Evolutionary conservation across 345 rosid species (phyloP), one percentile per base, ranked within the genome.

Genomic region (Arabis alpina): DNA sequence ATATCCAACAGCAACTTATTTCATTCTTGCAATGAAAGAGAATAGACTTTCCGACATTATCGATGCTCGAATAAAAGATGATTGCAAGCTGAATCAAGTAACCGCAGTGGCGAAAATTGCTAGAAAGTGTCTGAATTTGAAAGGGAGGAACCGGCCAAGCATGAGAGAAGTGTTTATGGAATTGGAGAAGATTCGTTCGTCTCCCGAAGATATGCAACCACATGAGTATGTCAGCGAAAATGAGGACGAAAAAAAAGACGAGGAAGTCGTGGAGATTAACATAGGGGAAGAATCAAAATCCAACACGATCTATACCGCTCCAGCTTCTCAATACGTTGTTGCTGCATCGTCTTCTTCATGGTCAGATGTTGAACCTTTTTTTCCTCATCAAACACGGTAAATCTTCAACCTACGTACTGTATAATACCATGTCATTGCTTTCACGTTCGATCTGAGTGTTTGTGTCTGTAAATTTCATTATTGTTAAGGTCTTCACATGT

Each of bases 1-100:
- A n/a, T n/a, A n/a, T n/a, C n/a, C n/a, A n/a, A n/a, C n/a, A 28
- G 30, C 68, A 63, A 47, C 68, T 32, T 48, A 63, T 32, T 63
- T 63, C 43, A 63, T 16, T 32, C 0, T 0, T 0, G 32, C 12
- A 11, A 16, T 63, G 68, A 63, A 63, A 63, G 68, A 63, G 23
- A 47, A 63, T 15, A 63, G 34, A 34, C 68, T 63, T 11, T 47
- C 16, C 0, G 55, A 63, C 5, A 32, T 63, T 7, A 63, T 63
- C 1, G 55, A 61, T 15, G 10, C 27, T 44, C 54, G 54, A 6
- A 61, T 61, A n/a, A 61, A 27, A 61, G 66, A 61, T n/a, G 27
- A 0, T 15, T 62, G 54, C 54, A 2, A 4, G 27, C 16, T 62
- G 10, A 30, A 6, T 5, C 66, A 62, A 62, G 66, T 62, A 8